Evolutionary conservation across 805 yeast species (phyloP), one percentile per base, ranked within the genome.

Genomic region (Lipomyces kockii): DNA sequence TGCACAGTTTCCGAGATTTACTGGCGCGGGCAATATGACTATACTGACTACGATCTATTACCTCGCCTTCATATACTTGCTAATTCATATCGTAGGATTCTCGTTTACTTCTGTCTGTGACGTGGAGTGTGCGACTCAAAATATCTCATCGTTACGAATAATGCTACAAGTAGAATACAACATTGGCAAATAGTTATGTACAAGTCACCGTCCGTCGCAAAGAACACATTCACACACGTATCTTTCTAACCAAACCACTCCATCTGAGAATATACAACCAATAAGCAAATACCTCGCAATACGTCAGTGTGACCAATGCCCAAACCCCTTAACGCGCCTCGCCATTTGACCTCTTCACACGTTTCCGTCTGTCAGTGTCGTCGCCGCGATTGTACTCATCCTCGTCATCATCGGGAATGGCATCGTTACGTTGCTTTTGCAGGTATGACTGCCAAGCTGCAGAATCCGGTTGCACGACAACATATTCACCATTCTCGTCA

Each of bases 401-500:
- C 17, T 58, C 67, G n/a, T 22, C 62, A 59, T 59, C 62, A 14
- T 49, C 62, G 6, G 22, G 32, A 22, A 29, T 35, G 32, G n/a
- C 62, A 20, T 34, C 52, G 35, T 60, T 61, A 4, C 60, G 62
- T 46, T 65, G 70, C 49, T 61, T 67, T 51, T 57, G 71, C 56
- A 66, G 57, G 61, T 69, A 69, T n/a, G 72, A 62, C 58, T 67
- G 61, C 72, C 72, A 69, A 20, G 72, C 62, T 4, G 72, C 67
- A 11, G 87, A 85, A 79, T 95, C 99, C 0, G 98, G 98, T 68
- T 93, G 87, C n/a, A 97, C 97, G 60, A 92, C 89, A 3, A 95
- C 99, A 77, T 90, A 95, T 74, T 93, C 91, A 60, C 99, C 99
- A 46, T 92, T 95, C 61, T 93, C 98, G 39, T 92, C 92, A 72